phyloP scores from a whole-genome alignment of 768 basidiomycete species.

The Polyporus arcularius region DNA sequence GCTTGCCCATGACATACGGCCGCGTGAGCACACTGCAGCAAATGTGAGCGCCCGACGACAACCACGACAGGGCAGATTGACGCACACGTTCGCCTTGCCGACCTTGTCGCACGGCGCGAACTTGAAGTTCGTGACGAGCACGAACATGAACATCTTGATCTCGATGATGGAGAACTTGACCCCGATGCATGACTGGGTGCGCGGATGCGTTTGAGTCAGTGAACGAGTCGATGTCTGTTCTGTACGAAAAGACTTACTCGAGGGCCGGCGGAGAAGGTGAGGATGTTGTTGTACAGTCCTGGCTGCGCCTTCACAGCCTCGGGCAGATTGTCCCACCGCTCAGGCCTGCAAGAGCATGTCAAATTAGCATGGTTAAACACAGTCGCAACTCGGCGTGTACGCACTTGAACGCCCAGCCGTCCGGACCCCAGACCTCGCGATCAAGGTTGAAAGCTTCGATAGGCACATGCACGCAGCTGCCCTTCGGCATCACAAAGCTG shows the following conservation, averaged over 20 bases:
- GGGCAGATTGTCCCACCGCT: slow-evolving; percentile 79
- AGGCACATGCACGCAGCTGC: slow-evolving; percentile 75
- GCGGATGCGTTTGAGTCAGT: no score
- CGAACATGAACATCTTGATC: slow-evolving; percentile 75
- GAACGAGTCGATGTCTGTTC: no score
- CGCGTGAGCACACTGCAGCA: slow-evolving; percentile 23
- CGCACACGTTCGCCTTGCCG: slow-evolving; percentile 70
- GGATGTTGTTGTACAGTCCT: slow-evolving; percentile 67
- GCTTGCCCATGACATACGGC: slow-evolving; percentile 32
- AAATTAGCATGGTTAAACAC: background rate
- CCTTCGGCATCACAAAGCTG: slow-evolving; percentile 59
- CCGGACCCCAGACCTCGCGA: slow-evolving; percentile 74
- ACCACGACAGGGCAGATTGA: background rate
- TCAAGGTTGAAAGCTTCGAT: slow-evolving; percentile 82
- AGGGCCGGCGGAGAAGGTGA: slow-evolving; percentile 82
- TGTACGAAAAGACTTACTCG: slow-evolving; percentile 67
- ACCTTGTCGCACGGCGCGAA: slow-evolving; percentile 83
- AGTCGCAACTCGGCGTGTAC: slow-evolving; percentile 1
- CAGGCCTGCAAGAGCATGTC: slow-evolving; percentile 51
- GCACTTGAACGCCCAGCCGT: slow-evolving; percentile 82
- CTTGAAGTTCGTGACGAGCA: slow-evolving; percentile 65
- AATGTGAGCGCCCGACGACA: no score
- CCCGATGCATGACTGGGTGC: slow-evolving; percentile 86
- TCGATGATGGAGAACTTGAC: slow-evolving; percentile 83
- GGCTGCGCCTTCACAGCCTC: slow-evolving; percentile 67